Base-by-base conservation (phyloP, 805 yeast species). In the Candida odintsovae region DNA sequence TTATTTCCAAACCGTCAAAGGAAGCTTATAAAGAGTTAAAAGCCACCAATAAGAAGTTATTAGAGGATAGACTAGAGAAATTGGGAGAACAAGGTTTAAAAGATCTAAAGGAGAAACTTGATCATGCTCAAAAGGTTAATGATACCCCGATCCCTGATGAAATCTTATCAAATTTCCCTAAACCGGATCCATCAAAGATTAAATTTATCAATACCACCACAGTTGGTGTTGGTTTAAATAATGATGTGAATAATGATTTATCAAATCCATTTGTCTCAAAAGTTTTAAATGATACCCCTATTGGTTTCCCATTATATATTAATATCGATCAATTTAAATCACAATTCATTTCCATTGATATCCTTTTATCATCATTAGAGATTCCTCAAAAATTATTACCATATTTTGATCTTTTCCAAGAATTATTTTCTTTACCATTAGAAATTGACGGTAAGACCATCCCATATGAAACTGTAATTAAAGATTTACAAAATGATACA, bases 261-360 rank as follows among this genome's bases (percentile, higher is more conserved):
- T 40, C 58, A 18, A 56, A 59, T 18, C 63, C 64, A 1, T 45
- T 64, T 18, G 62, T 65, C 2, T 38, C 55, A 21, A 50, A 53
- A 37, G 42, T 70, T 15, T 12, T 66, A 8, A 36, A 50, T 2
- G 52, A 59, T 11, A 63, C 64, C 51, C 81, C 83, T 25, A 44
- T 54, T 1, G 69, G 74, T 43, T 73, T 84, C 50, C 89, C 90
- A 5, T 63, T 90, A 35, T 82, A 80, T 50, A 61, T 90, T 43
- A 94, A 89, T 59, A 75, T 86, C 55, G 97, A 94, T 64, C 78
- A 83, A 52, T 83, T 78, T 59, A 76, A 82, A 45, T 86, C 97
- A 1, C 82, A 86, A 57, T 94, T 92, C 61, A 78, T 87, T 31
- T 79, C 85, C 13, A 71, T 90, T 19, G 78, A 81, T 48, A 61